These are phyloP conservation scores for Harringtonia aguacate DNA, from an alignment of 2,329 filamentous ascomycete genomes.

Conservation along the genomic window DNA sequence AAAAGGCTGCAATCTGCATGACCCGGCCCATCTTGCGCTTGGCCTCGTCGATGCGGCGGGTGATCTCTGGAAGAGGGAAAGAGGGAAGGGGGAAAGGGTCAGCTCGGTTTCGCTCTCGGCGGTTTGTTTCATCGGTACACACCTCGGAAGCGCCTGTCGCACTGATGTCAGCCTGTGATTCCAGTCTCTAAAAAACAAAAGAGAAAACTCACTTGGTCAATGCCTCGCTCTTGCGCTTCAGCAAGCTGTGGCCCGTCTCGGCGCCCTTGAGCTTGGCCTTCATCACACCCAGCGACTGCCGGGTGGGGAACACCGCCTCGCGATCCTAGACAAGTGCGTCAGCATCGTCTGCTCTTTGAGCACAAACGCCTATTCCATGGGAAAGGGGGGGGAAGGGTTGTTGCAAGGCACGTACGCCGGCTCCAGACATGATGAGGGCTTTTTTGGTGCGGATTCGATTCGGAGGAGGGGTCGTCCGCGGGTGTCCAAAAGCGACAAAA, in stretches of 20 bases:
- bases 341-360: not conserved
- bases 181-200: too few species aligned
- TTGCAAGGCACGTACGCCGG: conserved; percentile 12
- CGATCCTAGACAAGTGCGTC: conserved; percentile 54
- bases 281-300: conserved; percentile 94
- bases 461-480: not conserved
- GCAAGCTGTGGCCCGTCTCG: conserved; percentile 80
- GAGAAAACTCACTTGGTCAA: conserved; percentile 68
- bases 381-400: too few species aligned
- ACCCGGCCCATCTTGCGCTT: conserved; percentile 99
- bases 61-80: conserved; percentile 58
- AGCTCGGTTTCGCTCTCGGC: not conserved
- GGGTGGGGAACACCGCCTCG: conserved; percentile 94
- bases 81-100: not conserved
- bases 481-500: too few species aligned
- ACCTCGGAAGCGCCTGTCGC: conserved; percentile 78
- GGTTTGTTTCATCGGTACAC: conserved; percentile 18
- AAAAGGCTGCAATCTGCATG: conserved; percentile 98
- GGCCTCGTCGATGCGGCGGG: conserved; percentile 91
- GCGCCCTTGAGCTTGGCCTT: conserved; percentile 95
- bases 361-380: conserved; percentile 6
- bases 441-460: conserved; percentile 2
- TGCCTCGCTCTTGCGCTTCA: conserved; percentile 97
- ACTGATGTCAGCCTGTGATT: conserved; percentile 5
- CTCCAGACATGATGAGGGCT: conserved; percentile 16